Evolutionary conservation across 768 basidiomycete genomes (phyloP).

Genomic region (Punctularia strigosozonata): DNA sequence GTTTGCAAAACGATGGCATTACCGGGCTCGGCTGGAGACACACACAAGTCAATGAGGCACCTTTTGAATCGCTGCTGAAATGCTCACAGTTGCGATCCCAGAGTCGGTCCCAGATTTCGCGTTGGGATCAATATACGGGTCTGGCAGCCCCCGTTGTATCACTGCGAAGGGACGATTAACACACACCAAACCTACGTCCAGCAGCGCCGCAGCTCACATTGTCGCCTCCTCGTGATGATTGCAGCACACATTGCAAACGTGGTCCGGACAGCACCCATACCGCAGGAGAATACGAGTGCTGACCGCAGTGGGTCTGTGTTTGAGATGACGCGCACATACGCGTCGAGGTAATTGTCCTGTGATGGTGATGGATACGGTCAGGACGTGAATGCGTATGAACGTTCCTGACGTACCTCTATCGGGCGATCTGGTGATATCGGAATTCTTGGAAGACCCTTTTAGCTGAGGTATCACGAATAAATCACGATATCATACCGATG

Average conservation of each 20-base stretch:
- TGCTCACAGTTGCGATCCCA: constrained; percentile 37
- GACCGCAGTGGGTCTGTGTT: constrained; percentile 69
- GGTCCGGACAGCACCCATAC: constrained; percentile 92
- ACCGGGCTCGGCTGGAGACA: constrained; percentile 14
- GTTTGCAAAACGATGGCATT: no score
- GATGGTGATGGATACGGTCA: background rate
- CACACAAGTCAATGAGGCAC: background rate
- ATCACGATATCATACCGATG: constrained; percentile 40
- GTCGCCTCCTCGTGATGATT: constrained; percentile 69
- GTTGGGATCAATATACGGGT: constrained; percentile 47
- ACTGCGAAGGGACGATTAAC: no score
- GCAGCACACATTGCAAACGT: constrained; percentile 98
- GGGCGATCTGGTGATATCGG: constrained; percentile 91
- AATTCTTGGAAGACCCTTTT: constrained; percentile 40
- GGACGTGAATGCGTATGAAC: background rate
- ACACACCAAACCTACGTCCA: no score
- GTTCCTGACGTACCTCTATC: constrained; percentile 53
- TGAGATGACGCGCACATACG: constrained; percentile 76
- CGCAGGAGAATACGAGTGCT: constrained; percentile 88
- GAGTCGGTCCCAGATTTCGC: constrained; percentile 15
- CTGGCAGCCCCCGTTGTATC: constrained; percentile 48
- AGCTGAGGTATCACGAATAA: constrained; percentile 1
- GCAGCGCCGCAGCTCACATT: no score
- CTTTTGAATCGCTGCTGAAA: background rate
- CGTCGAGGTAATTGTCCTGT: constrained; percentile 91